phyloP scores from a whole-genome alignment of 2,329 filamentous ascomycete species.

The Botrytis fabae region DNA sequence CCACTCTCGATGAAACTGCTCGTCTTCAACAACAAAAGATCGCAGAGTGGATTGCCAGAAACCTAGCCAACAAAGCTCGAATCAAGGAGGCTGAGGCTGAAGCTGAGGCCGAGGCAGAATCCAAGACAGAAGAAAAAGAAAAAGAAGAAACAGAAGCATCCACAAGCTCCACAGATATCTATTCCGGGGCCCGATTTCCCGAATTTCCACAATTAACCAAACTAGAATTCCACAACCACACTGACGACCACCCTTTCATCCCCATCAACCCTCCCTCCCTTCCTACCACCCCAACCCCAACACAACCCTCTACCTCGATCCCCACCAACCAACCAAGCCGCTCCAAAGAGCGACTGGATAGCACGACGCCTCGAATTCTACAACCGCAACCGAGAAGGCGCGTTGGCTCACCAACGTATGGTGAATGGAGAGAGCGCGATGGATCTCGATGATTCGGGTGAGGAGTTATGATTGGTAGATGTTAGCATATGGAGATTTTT shows the following conservation, averaged over 20 bases:
- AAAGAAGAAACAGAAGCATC: not conserved
- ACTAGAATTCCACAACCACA: not conserved
- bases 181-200: not conserved
- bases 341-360: not conserved
- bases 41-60: not conserved
- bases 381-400: not conserved
- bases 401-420: not conserved
- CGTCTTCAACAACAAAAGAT: not conserved
- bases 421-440: not conserved
- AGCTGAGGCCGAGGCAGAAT: no score
- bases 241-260: fast-evolving
- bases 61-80: not conserved
- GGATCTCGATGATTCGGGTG: not conserved
- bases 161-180: not conserved
- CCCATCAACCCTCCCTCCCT: no score
- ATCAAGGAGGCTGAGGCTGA: not conserved
- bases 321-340: not conserved
- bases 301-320: not conserved
- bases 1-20: not conserved
- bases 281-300: no score
- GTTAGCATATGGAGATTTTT: not conserved
- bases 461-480: not conserved
- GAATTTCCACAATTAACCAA: not conserved
- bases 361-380: not conserved
- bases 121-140: not conserved